Percentiles rank a stretch among this genome's conserved stretches.
phyloP scores from a whole-genome alignment of 768 basidiomycete species.

The Mycena haematopus region DNA sequence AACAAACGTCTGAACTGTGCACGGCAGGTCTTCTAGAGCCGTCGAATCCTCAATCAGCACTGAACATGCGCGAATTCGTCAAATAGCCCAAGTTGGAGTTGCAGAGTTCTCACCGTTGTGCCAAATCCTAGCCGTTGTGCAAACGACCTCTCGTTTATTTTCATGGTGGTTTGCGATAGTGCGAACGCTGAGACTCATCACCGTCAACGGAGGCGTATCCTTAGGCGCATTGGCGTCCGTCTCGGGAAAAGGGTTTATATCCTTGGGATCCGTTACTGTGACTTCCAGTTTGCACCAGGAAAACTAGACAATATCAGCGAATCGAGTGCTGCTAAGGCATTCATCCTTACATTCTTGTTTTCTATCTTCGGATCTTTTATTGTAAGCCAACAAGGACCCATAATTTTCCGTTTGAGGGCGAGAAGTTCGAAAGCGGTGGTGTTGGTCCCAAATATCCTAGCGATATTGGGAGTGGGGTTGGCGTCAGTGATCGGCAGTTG shows the following conservation, averaged over 20 bases:
- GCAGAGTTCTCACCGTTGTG: conserved; percentile 51
- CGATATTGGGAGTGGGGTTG: conserved; percentile 75
- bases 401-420: conserved; percentile 94
- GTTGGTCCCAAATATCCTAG: conserved; percentile 88
- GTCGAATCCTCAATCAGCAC: conserved; percentile 91
- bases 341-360: conserved; percentile 71
- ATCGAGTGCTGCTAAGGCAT: not conserved
- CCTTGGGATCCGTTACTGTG: conserved; percentile 82
- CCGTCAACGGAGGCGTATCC: conserved; percentile 87
- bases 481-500: conserved; percentile 73
- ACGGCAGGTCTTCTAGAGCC: conserved; percentile 86
- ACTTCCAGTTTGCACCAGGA: conserved; percentile 98
- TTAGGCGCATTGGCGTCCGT: conserved; percentile 71
- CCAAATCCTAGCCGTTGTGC: conserved; percentile 86
- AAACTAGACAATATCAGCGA: conserved; percentile 55
- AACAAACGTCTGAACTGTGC: conserved; percentile 85
- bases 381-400: conserved; percentile 98
- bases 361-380: conserved; percentile 80
- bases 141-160: conserved; percentile 94
- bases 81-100: not conserved
- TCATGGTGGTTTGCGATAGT: conserved; percentile 94
- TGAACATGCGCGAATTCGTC: conserved; percentile 37
- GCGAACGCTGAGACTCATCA: conserved; percentile 87
- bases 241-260: conserved; percentile 84
- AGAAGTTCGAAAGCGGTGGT: conserved; percentile 93